Base-by-base conservation (phyloP, 345 rosid species). In the Pistacia integerrima region DNA sequence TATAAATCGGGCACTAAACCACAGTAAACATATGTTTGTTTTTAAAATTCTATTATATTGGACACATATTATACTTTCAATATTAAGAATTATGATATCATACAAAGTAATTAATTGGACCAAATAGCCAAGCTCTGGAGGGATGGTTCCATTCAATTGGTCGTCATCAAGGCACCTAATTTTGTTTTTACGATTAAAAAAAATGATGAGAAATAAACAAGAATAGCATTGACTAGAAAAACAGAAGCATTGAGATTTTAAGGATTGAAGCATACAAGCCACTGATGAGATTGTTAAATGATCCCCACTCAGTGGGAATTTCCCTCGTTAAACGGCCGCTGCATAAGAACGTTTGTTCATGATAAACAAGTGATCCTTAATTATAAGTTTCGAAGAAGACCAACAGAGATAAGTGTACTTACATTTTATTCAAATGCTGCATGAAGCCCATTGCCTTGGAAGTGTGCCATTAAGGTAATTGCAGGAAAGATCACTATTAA, bases 111-210 rank as follows among this genome's bases (percentile, higher is more conserved):
- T 61, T 30, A 78, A 67, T 74, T 52, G 67, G 69, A 72, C 60
- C 67, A 78, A 28, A 22, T 78, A 17, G 11, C 81, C 81, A 46
- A 78, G 77, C 61, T 67, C 77, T 20, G 6, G 0, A 59, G 81
- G 74, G 41, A 78, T 10, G 35, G 56, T 20, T 5, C 81, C 74
- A 4, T 69, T 35, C 44, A 78, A 73, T 28, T 22, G 57, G 64
- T 78, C 73, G 59, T 62, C 74, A 11, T 73, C 81, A 16, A 78
- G 72, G 63, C 64, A 25, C 68, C 81, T 78, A 35, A 30, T 9
- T 33, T 4, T 25, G 11, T 60, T 22, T 0, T 12, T 30, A 11
- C 11, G 41, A 62, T 22, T 25, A 49, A 7, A 4, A 4, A 12
- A 1, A 11, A 64, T 1, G 14, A 54, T 46, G 3, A 8, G 3